Conservation (phyloP, 202 grass and related monocot species). For the Musa balbisiana region DNA sequence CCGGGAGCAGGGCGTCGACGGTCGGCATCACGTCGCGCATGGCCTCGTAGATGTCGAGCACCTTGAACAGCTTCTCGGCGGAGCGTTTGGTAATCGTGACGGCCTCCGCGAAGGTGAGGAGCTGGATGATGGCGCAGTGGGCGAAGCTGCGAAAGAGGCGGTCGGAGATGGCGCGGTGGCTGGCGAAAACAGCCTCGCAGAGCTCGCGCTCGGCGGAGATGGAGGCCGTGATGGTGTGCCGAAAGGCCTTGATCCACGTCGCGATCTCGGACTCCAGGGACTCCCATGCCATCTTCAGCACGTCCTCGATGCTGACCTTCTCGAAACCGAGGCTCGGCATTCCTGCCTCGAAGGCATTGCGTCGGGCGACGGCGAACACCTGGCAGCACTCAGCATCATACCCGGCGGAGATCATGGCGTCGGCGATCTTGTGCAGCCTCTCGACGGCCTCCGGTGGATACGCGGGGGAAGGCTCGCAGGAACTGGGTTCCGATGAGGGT, state of each 20-base stretch:
- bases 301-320: slow-evolving; percentile 32
- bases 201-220: slow-evolving; percentile 30
- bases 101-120: slow-evolving; percentile 26
- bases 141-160: slow-evolving; percentile 12
- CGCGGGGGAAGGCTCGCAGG: slow-evolving; percentile 5
- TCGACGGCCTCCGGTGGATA: slow-evolving; percentile 40
- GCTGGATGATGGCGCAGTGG: slow-evolving; percentile 8
- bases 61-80: slow-evolving; percentile 40
- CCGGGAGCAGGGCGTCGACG: slow-evolving; percentile 16
- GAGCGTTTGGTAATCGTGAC: slow-evolving; percentile 29
- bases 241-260: slow-evolving; percentile 25
- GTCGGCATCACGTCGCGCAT: slow-evolving; percentile 15
- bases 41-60: slow-evolving; percentile 37
- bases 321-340: slow-evolving; percentile 24
- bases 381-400: slow-evolving; percentile 34
- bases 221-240: slow-evolving; percentile 12
- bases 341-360: slow-evolving; percentile 25
- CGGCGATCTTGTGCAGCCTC: slow-evolving; percentile 22
- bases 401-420: slow-evolving; percentile 29
- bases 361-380: slow-evolving; percentile 22
- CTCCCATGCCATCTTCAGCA: slow-evolving; percentile 31
- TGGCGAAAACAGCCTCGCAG: slow-evolving; percentile 18
- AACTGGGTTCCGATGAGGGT: neutral
- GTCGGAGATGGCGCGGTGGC: slow-evolving; percentile 10
- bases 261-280: slow-evolving; percentile 22